Conservation (phyloP, 805 yeast species). For the Sugiyamaella mastotermitis region DNA sequence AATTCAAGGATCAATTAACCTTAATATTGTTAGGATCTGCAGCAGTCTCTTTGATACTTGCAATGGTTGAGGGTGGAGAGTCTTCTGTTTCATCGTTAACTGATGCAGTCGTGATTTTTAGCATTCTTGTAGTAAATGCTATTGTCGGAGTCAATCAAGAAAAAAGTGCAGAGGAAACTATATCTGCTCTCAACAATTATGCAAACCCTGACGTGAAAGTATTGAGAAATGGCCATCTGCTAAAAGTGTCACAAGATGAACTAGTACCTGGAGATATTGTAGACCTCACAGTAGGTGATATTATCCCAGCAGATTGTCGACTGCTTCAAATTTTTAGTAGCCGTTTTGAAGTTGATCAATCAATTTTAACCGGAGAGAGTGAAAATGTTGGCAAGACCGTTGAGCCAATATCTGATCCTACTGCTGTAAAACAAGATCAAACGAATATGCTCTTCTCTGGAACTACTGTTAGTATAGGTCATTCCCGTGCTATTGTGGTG, state of each 20-base stretch:
- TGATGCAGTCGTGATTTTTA: slow-evolving; percentile 53
- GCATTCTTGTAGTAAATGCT: slow-evolving; percentile 80
- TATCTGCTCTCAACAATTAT: slow-evolving; percentile 63
- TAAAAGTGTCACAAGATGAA: slow-evolving; percentile 52
- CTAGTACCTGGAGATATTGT: slow-evolving; percentile 74
- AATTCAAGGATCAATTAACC: slow-evolving; percentile 76
- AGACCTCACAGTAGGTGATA: slow-evolving; percentile 60
- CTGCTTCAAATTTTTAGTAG: slow-evolving; percentile 43
- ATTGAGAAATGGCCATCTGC: slow-evolving; percentile 52
- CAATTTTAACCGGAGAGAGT: slow-evolving; percentile 61
- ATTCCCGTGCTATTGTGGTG: slow-evolving; percentile 63
- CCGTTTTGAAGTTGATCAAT: slow-evolving; percentile 69
- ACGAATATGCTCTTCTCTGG: slow-evolving; percentile 67
- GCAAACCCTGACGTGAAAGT: slow-evolving; percentile 69
- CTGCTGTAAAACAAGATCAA: slow-evolving; percentile 66
- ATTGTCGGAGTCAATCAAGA: slow-evolving; percentile 67
- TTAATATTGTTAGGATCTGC: slow-evolving; percentile 85
- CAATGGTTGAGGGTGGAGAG: slow-evolving; percentile 86
- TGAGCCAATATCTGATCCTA: slow-evolving; percentile 34
- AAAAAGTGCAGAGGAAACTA: slow-evolving; percentile 68
- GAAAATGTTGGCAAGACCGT: slow-evolving; percentile 55
- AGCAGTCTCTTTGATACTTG: slow-evolving; percentile 75
- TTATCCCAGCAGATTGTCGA: slow-evolving; percentile 69
- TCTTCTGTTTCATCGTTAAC: slow-evolving; percentile 44
- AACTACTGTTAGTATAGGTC: slow-evolving; percentile 65